phyloP scores from a whole-genome alignment of 1,139 yeast genomes.

The Arxiozyma bovina region DNA sequence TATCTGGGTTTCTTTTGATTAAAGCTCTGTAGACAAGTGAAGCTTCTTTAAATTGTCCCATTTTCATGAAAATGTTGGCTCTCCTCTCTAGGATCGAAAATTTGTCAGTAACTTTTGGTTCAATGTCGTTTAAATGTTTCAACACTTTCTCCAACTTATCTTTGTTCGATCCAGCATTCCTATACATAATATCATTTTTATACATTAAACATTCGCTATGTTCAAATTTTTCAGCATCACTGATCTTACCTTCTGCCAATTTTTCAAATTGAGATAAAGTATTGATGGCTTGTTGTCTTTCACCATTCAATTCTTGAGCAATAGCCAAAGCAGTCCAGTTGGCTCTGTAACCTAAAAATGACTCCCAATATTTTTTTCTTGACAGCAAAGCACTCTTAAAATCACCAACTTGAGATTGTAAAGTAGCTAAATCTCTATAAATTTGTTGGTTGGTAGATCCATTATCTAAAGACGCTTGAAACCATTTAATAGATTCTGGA shows the following conservation, averaged over 20 bases:
- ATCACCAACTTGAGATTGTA: slow-evolving; percentile 76
- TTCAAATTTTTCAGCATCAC: slow-evolving; percentile 61
- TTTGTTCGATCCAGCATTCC: slow-evolving; percentile 45
- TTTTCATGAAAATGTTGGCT: slow-evolving; percentile 48
- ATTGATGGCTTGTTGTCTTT: slow-evolving; percentile 57
- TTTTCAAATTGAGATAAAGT: slow-evolving; percentile 70
- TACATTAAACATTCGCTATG: slow-evolving; percentile 73
- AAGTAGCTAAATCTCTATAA: slow-evolving; percentile 68
- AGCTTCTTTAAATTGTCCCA: slow-evolving; percentile 49
- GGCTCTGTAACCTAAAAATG: slow-evolving; percentile 77
- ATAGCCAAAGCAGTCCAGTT: slow-evolving; percentile 88
- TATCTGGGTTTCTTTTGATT: slow-evolving; percentile 81
- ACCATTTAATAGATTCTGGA: slow-evolving; percentile 71
- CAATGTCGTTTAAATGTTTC: slow-evolving; percentile 47
- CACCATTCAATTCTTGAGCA: slow-evolving; percentile 70
- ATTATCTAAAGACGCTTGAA: slow-evolving; percentile 64
- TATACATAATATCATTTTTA: slow-evolving; percentile 57
- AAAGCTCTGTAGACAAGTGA: slow-evolving; percentile 58
- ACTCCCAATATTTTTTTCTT: slow-evolving; percentile 61
- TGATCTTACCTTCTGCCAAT: slow-evolving; percentile 57
- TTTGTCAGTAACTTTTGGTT: slow-evolving; percentile 52
- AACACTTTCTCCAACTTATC: slow-evolving; percentile 49
- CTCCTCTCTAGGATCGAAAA: slow-evolving; percentile 55
- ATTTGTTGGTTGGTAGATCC: slow-evolving; percentile 76
- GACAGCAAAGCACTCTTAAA: slow-evolving; percentile 53